Evolutionary conservation across 2,329 filamentous ascomycete species (phyloP).

Genomic region (Lecanicillium sp.): DNA sequence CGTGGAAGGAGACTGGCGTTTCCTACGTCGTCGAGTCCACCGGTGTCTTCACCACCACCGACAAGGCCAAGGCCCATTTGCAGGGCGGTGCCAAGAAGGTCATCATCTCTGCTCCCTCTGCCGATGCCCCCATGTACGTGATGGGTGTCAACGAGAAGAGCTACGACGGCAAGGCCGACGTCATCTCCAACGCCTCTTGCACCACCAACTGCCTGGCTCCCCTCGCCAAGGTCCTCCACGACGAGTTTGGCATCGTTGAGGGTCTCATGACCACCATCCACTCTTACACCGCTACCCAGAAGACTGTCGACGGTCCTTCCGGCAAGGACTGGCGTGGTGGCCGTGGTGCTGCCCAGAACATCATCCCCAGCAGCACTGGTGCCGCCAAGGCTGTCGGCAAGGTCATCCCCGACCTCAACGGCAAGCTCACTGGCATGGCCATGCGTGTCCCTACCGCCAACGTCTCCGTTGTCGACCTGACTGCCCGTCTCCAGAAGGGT

Average conservation of each 20-base stretch:
- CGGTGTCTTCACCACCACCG: constrained; percentile 97
- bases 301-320: constrained; percentile 97
- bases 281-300: constrained; percentile 99
- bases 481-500: constrained; percentile 84
- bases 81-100: constrained; percentile 98
- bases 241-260: constrained; percentile 96
- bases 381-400: constrained; percentile 99
- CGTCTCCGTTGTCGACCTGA: constrained; percentile 98
- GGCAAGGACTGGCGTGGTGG: constrained; percentile 99
- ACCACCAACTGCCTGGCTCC: constrained; percentile 99
- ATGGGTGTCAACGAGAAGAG: constrained; percentile 96
- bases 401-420: constrained; percentile 95
- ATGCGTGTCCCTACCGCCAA: constrained; percentile 99
- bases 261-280: constrained; percentile 99
- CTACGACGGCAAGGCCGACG: constrained; percentile 83
- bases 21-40: constrained; percentile 96
- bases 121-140: constrained; percentile 99
- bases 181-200: constrained; percentile 99
- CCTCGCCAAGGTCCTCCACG: constrained; percentile 98
- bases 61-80: constrained; percentile 91
- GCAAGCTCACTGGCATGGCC: constrained; percentile 99
- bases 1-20: constrained; percentile 80
- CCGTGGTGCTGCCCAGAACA: constrained; percentile 98
- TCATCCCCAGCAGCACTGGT: constrained; percentile 98
- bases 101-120: constrained; percentile 83